These are phyloP conservation scores for Aegle marmelos DNA, from an alignment of 345 rosid genomes.

Conservation along the genomic window DNA sequence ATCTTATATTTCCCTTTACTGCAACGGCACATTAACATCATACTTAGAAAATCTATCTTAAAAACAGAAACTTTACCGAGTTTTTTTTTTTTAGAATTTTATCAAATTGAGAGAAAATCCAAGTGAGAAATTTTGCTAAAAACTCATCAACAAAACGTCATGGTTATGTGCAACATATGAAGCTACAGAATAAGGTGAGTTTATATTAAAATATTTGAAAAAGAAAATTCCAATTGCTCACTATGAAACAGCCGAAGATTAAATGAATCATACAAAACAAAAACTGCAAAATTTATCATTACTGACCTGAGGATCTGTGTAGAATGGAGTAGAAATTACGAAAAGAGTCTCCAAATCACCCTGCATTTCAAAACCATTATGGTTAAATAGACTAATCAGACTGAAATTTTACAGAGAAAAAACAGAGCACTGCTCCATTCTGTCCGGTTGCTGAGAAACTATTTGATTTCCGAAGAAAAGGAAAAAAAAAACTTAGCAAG, in stretches of 20 bases:
- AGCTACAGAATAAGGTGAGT: not conserved
- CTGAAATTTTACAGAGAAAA: constrained; percentile 6
- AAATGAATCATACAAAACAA: not conserved
- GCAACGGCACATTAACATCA: constrained; percentile 14
- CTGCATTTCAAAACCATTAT: constrained; percentile 17
- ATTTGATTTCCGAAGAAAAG: not conserved
- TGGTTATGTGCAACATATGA: constrained; percentile 2
- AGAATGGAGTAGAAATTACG: constrained; percentile 2
- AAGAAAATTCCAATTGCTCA: not conserved
- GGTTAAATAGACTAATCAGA: not conserved
- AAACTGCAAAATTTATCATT: constrained; percentile 6
- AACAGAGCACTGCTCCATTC: not conserved
- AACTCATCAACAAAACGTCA: constrained; percentile 3
- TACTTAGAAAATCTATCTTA: not conserved
- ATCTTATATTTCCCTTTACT: constrained; percentile 2
- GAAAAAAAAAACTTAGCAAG: not conserved
- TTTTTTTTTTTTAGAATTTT: not conserved
- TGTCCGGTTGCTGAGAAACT: constrained; percentile 11
- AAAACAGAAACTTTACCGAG: not conserved
- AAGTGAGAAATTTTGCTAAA: not conserved
- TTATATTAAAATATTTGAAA: not conserved
- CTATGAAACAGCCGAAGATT: not conserved
- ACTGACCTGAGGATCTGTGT: constrained; percentile 46
- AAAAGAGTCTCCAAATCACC: constrained; percentile 14
- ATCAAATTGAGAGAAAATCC: not conserved